Conservation (phyloP, 192 early-diverging fungal genomes). For the Mortierella alpina region DNA sequence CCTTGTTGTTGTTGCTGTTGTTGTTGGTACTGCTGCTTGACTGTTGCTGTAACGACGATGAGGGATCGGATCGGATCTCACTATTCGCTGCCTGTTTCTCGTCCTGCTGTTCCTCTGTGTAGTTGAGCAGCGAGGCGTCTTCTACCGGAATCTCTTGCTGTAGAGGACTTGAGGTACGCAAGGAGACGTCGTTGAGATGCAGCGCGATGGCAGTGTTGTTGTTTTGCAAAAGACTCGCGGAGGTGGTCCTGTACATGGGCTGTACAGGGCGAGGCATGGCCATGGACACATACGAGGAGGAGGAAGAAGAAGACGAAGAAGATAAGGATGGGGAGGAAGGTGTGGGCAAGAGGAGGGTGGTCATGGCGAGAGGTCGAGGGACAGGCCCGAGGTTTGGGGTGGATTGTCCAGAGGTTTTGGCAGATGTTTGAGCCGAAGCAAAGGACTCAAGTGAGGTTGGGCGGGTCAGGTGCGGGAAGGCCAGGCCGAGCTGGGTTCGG, state of each 20-base stretch:
- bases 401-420: conserved; percentile 33
- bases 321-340: background rate
- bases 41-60: no score
- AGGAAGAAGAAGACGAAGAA: background rate
- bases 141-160: background rate
- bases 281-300: background rate
- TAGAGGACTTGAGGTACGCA: background rate
- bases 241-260: background rate
- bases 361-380: conserved; percentile 13
- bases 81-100: no score
- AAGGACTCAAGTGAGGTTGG: conserved; percentile 49
- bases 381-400: conserved; percentile 20
- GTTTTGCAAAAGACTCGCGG: background rate
- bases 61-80: background rate
- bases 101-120: conserved; percentile 11
- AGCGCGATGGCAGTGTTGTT: conserved; percentile 1
- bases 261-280: background rate
- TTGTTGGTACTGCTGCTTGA: background rate
- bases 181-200: background rate
- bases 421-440: conserved; percentile 51
- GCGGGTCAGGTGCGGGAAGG: conserved; percentile 60
- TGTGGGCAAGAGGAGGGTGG: background rate
- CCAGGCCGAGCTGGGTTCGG: conserved; percentile 70
- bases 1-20: conserved; percentile 6
- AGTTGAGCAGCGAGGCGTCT: conserved; percentile 7